Percentiles rank a stretch among this genome's conserved stretches.
Conservation (phyloP, 2,329 filamentous ascomycete species). For the Fusarium zealandicum region DNA sequence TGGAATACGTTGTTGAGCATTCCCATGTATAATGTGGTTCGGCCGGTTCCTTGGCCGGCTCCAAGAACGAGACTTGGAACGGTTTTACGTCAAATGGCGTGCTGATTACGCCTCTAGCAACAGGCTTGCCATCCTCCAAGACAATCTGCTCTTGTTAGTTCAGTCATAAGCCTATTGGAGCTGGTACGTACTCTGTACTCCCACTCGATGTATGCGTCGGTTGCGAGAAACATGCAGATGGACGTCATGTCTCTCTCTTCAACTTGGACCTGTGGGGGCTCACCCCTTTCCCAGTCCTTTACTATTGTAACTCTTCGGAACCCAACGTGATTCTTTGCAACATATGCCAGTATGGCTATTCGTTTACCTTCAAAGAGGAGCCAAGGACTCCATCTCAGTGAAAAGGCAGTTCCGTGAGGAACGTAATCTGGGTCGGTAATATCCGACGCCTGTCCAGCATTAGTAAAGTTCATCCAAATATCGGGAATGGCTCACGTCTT, state of each 20-base stretch:
- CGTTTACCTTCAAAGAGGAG: slow-evolving; percentile 44
- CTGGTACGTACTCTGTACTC: slow-evolving; percentile 56
- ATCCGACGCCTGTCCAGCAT: slow-evolving; percentile 40
- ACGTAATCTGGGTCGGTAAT: slow-evolving; percentile 57
- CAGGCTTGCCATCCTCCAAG: slow-evolving; percentile 46
- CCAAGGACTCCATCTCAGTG: slow-evolving; percentile 65
- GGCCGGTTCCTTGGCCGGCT: slow-evolving; percentile 29
- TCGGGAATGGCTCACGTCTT: slow-evolving; percentile 32
- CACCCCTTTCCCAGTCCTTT: slow-evolving; percentile 45
- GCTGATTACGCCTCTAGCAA: slow-evolving; percentile 61
- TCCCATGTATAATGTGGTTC: slow-evolving; percentile 50
- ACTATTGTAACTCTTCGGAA: slow-evolving; percentile 59
- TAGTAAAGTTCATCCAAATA: not conserved
- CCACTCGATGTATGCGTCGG: slow-evolving; percentile 64
- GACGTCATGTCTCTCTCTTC: slow-evolving; percentile 53
- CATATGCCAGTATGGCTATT: slow-evolving; percentile 58
- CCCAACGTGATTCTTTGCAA: slow-evolving; percentile 60
- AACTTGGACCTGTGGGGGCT: slow-evolving; percentile 49
- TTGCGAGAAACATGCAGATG: slow-evolving; percentile 58
- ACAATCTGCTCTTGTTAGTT: slow-evolving; percentile 50
- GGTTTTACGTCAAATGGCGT: slow-evolving; percentile 58
- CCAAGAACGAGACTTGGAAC: slow-evolving; percentile 57
- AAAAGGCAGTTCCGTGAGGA: slow-evolving; percentile 57
- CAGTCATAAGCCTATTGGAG: fast-evolving
- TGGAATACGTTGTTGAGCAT: slow-evolving; percentile 57